phyloP scores from a whole-genome alignment of 2,329 filamentous ascomycete genomes.

The Diaporthe citriasiana region DNA sequence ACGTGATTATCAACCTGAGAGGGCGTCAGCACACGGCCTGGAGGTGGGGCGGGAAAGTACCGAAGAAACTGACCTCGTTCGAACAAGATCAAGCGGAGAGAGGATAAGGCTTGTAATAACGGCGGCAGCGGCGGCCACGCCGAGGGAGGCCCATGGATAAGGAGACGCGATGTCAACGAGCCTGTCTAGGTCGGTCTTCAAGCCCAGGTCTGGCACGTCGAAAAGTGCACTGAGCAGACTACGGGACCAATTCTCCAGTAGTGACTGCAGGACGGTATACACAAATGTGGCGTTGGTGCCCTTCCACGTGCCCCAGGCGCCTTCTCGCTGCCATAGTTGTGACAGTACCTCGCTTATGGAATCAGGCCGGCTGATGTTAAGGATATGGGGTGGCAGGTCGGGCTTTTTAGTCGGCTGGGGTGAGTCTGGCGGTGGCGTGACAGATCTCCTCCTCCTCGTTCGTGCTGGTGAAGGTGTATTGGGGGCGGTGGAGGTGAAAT shows the following conservation, averaged over 20 bases:
- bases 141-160: slow-evolving; percentile 84
- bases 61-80: slow-evolving; percentile 72
- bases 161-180: slow-evolving; percentile 80
- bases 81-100: slow-evolving; percentile 89
- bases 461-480: slow-evolving; percentile 66
- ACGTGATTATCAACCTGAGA: slow-evolving; percentile 82
- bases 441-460: slow-evolving; percentile 51
- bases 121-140: slow-evolving; percentile 75
- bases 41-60: too few species aligned
- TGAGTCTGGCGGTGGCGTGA: slow-evolving; percentile 51
- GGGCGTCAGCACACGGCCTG: slow-evolving; percentile 48
- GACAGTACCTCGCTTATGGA: slow-evolving; percentile 89
- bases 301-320: slow-evolving; percentile 95
- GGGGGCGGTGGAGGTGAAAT: slow-evolving; percentile 80
- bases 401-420: slow-evolving; percentile 54
- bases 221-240: slow-evolving; percentile 91
- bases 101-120: slow-evolving; percentile 84
- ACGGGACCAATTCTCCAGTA: slow-evolving; percentile 92
- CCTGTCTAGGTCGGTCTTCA: slow-evolving; percentile 83
- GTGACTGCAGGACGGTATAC: slow-evolving; percentile 87
- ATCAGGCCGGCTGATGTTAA: slow-evolving; percentile 80
- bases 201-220: slow-evolving; percentile 87
- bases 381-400: slow-evolving; percentile 66
- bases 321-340: slow-evolving; percentile 90
- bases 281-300: slow-evolving; percentile 92